These are phyloP conservation scores for Vitis rotundifolia DNA, from an alignment of 164 flowering plant species.

Conservation along the genomic window DNA sequence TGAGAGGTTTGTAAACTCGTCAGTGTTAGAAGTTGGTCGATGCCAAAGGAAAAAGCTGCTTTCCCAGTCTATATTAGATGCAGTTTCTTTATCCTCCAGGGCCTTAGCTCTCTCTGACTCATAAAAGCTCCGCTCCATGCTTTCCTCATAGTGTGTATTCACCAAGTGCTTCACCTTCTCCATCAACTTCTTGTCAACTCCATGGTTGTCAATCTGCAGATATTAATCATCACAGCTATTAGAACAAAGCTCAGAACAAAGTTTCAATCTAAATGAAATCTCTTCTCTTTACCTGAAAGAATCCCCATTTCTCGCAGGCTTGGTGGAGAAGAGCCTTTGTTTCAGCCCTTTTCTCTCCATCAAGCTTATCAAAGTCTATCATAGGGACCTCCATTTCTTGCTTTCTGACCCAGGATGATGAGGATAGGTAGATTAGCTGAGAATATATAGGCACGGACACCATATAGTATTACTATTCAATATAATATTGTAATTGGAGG, in stretches of 20 bases:
- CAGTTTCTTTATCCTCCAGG: conserved; percentile 22
- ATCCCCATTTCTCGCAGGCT: conserved; percentile 81
- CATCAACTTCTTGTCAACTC: conserved; percentile 55
- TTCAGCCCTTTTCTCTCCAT: conserved; percentile 49
- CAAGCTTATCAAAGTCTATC: conserved; percentile 52
- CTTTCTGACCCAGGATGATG: conserved; percentile 9
- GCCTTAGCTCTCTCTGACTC: conserved; percentile 48
- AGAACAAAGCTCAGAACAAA: no score
- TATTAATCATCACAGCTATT: not conserved
- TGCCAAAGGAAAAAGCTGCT: conserved; percentile 66
- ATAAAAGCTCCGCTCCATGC: conserved; percentile 51
- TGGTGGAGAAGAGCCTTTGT: conserved; percentile 62
- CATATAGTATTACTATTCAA: not conserved
- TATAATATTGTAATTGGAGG: conserved; percentile 1
- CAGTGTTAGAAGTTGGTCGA: conserved; percentile 55
- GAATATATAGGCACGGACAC: conserved; percentile 24
- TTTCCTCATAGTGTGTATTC: conserved; percentile 59
- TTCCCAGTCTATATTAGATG: conserved; percentile 49
- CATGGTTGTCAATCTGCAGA: conserved; percentile 73
- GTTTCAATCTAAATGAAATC: no score
- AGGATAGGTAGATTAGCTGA: not conserved
- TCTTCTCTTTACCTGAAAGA: conserved; percentile 49
- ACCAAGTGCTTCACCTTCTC: conserved; percentile 59
- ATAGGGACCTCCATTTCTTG: conserved; percentile 57
- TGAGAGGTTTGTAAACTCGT: conserved; percentile 36